These are phyloP conservation scores for Mycena pura DNA, from an alignment of 768 basidiomycete species.

Conservation along the genomic window DNA sequence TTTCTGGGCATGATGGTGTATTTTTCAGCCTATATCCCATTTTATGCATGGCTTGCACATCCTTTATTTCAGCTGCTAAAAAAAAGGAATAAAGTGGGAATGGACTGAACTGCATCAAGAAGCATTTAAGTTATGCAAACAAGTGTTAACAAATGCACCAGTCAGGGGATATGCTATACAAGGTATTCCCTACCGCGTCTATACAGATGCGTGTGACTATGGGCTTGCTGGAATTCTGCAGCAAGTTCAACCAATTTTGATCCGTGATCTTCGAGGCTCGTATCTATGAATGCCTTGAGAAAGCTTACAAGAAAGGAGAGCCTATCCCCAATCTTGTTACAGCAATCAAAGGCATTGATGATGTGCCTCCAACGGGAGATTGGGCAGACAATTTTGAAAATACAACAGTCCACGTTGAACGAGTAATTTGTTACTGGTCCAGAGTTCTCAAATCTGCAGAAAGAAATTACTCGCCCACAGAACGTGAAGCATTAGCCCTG, in stretches of 20 bases:
- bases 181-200: slow-evolving; percentile 41
- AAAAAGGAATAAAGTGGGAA: slow-evolving; percentile 32
- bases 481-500: slow-evolving; percentile 44
- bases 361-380: slow-evolving; percentile 19
- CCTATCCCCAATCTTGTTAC: slow-evolving; percentile 32
- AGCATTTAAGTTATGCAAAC: slow-evolving; percentile 38
- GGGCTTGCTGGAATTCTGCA: slow-evolving; percentile 37
- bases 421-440: slow-evolving; percentile 40
- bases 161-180: slow-evolving; percentile 38
- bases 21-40: slow-evolving; percentile 44
- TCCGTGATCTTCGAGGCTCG: slow-evolving; percentile 37
- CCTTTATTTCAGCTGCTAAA: slow-evolving; percentile 43
- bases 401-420: slow-evolving; percentile 39
- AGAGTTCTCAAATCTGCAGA: slow-evolving; percentile 40
- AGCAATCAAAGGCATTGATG: slow-evolving; percentile 27
- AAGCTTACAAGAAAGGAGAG: slow-evolving; percentile 27
- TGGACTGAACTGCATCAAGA: slow-evolving; percentile 32
- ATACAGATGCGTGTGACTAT: slow-evolving; percentile 43
- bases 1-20: slow-evolving; percentile 48
- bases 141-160: slow-evolving; percentile 38
- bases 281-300: slow-evolving; percentile 30
- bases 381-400: slow-evolving; percentile 38
- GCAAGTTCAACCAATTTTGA: slow-evolving; percentile 38
- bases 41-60: slow-evolving; percentile 39
- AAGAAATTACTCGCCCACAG: slow-evolving; percentile 44